Evolutionary conservation across 2,329 filamentous ascomycete genomes (phyloP).

Genomic region (Daldinia sp.): DNA sequence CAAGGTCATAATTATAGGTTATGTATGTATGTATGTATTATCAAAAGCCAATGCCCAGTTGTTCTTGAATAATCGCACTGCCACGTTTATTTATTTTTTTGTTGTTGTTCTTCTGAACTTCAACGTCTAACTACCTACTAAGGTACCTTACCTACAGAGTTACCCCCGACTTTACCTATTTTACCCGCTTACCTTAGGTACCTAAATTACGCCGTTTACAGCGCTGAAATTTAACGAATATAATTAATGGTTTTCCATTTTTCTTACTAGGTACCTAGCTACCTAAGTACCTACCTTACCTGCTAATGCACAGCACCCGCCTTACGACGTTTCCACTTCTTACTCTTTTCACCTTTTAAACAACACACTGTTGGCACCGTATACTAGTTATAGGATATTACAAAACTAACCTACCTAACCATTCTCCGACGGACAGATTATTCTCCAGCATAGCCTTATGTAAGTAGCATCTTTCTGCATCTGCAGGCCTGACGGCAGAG

Average conservation of each 20-base stretch:
- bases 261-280: neutral
- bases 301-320: neutral
- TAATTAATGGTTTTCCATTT: neutral
- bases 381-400: constrained; percentile 12
- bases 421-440: constrained; percentile 1
- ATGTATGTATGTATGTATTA: neutral
- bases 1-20: neutral
- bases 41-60: neutral
- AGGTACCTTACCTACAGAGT: neutral
- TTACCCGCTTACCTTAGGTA: neutral
- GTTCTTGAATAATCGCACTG: constrained; percentile 25
- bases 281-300: too few relatives aligned
- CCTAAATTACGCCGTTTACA: neutral
- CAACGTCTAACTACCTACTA: neutral
- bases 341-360: neutral
- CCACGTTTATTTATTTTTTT: constrained; percentile 14
- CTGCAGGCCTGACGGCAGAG: constrained; percentile 33
- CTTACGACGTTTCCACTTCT: neutral
- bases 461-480: constrained; percentile 17
- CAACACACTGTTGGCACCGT: neutral
- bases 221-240: neutral
- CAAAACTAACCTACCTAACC: constrained; percentile 15
- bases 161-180: too few relatives aligned
- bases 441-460: constrained; percentile 34
- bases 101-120: constrained; percentile 4